phyloP scores from a whole-genome alignment of 1,139 yeast species.

The Geotrichum cucujoidarum region DNA sequence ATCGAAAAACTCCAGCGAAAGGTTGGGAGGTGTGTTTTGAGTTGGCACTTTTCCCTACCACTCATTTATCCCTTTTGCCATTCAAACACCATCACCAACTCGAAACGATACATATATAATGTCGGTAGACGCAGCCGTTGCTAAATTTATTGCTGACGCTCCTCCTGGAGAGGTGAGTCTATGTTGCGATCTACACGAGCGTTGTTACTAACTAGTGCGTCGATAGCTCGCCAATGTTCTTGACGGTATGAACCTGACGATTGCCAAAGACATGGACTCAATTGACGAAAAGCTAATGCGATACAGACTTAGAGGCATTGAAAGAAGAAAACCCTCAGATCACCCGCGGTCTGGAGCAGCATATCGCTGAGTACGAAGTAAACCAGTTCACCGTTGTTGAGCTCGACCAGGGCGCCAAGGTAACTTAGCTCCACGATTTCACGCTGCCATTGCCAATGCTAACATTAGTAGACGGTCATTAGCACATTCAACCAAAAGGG shows the following conservation, averaged over 20 bases:
- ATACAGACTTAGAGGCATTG: slow-evolving; percentile 35
- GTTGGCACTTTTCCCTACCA: background rate
- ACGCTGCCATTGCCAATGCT: background rate
- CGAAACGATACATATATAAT: slow-evolving; percentile 18
- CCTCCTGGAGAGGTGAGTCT: slow-evolving; percentile 49
- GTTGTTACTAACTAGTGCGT: slow-evolving; percentile 26
- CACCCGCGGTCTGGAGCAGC: slow-evolving; percentile 31
- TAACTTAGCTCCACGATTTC: slow-evolving; percentile 16
- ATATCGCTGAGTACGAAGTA: slow-evolving; percentile 44
- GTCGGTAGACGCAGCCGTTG: slow-evolving; percentile 29
- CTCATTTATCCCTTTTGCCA: background rate
- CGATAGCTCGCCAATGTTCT: slow-evolving; percentile 27
- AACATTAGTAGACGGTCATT: slow-evolving; percentile 35
- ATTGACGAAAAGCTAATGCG: background rate
- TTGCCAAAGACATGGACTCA: background rate
- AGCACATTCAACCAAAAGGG: slow-evolving; percentile 45
- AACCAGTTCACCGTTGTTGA: slow-evolving; percentile 42
- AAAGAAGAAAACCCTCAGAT: slow-evolving; percentile 35
- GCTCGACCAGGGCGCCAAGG: slow-evolving; percentile 29
- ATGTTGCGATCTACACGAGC: too few relatives aligned
- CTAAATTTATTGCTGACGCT: slow-evolving; percentile 45
- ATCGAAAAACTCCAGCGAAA: too few relatives aligned
- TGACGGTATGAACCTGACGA: slow-evolving; percentile 23
- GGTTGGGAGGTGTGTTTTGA: background rate
- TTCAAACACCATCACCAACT: too few relatives aligned